Conservation (phyloP, 2,329 filamentous ascomycete species). For the Triangularia setosa region DNA sequence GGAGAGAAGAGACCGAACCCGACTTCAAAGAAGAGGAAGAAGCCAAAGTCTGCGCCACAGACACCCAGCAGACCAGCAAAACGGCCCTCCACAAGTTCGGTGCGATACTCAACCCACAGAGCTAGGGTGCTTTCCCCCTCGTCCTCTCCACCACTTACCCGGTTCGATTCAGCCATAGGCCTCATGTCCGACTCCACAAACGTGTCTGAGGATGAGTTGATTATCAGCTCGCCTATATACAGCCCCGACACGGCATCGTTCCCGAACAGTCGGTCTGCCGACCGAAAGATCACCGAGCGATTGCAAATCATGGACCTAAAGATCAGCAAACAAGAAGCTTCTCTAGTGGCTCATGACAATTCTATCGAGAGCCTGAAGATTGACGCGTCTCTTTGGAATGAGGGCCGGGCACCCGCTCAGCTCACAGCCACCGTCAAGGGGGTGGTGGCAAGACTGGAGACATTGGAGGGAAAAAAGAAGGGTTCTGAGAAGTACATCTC, state of each 20-base stretch:
- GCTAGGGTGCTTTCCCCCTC: background rate
- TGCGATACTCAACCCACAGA: background rate
- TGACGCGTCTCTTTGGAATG: background rate
- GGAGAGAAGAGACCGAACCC: background rate
- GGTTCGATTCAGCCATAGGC: background rate
- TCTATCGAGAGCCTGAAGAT: background rate
- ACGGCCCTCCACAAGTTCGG: background rate
- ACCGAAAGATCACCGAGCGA: background rate
- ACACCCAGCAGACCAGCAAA: background rate
- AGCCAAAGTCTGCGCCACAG: background rate
- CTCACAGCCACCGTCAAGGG: background rate
- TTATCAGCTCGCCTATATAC: background rate
- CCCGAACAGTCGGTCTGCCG: too few species aligned
- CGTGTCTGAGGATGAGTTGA: background rate
- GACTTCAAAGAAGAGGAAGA: background rate
- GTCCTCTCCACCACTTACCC: background rate
- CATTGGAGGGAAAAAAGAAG: background rate
- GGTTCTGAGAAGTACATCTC: background rate
- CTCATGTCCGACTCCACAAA: background rate
- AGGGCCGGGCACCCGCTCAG: background rate
- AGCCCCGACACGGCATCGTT: background rate
- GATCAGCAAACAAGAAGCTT: background rate
- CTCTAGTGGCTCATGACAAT: background rate
- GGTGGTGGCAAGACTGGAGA: background rate
- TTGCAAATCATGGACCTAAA: background rate